Evolutionary conservation across 1,139 yeast species (phyloP), one percentile per base, ranked within the genome.

Genomic region (Taiozyma sp.): DNA sequence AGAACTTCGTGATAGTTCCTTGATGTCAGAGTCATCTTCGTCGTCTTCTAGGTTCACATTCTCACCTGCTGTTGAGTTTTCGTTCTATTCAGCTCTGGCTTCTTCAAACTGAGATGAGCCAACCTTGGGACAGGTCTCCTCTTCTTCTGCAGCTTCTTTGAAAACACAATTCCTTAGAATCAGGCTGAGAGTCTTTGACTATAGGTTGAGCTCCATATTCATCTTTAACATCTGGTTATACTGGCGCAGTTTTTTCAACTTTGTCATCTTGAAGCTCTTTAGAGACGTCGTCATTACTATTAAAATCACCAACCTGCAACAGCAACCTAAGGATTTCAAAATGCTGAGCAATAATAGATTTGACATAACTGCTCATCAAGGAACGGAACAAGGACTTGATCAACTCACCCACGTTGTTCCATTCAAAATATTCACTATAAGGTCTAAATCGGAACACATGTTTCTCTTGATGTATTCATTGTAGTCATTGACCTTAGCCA

Each of bases 251-350:
- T 16, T 29, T 43, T 3, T 29, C 19, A 19, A 19, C 3, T 19
- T 19, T 19, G 19, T 19, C 14, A 4, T 24, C 47, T 19, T 21
- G 21, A 9, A 8, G 28, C 10, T 39, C 39, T 26, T 35, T 34
- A 24, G 19, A 16, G 19, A 16, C 19, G 30, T 46, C 37, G 43
- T 48, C 22, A 39, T 28, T n/a, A 32, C 14, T 22, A 16, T 58
- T 55, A 57, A 82, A 80, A 46, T 74, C 80, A 3, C 96, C 96
- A 34, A 88, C 86, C 66, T 93, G 99, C 51, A 90, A 68, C 42
- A 90, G 74, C 55, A 89, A 73, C 50, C 95, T 75, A 6, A 88
- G 82, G 35, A 88, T 86, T 62, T 93, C 97, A 67, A 91, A 84
- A 1, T 99, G 99, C 67, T 93, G 98, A 24, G 89, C 80, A 26